phyloP scores from a whole-genome alignment of 495 filamentous ascomycete genomes.

The Rhypophila decipiens region DNA sequence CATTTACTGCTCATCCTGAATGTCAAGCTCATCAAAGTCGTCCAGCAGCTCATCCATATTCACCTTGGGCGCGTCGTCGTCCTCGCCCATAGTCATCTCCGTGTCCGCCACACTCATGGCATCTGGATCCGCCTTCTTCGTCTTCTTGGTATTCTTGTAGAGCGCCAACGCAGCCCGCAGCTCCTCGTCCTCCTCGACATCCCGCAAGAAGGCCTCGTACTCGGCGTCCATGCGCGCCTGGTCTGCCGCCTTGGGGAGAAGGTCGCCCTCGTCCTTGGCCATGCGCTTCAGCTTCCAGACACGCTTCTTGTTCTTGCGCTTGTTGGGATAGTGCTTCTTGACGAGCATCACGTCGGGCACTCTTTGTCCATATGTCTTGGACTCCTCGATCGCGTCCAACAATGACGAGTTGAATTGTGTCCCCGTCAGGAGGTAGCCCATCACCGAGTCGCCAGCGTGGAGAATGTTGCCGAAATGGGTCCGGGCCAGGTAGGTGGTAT shows the following conservation, averaged over 20 bases:
- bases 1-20: conserved; percentile 43
- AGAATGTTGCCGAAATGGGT: conserved; percentile 87
- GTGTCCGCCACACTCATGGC: conserved; percentile 57
- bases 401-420: conserved; percentile 85
- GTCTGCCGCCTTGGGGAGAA: conserved; percentile 72
- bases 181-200: conserved; percentile 93
- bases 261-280: conserved; percentile 76
- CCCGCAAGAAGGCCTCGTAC: conserved; percentile 93
- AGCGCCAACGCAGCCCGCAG: conserved; percentile 73
- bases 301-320: conserved; percentile 72
- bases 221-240: conserved; percentile 79
- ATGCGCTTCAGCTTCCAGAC: conserved; percentile 94
- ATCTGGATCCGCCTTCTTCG: conserved; percentile 32
- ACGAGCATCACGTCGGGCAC: conserved; percentile 92
- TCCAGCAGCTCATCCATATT: conserved; percentile 80
- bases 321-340: conserved; percentile 89
- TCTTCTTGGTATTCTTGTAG: conserved; percentile 60
- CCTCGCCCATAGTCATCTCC: conserved; percentile 61
- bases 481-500: conserved; percentile 75
- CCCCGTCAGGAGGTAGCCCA: conserved; percentile 84
- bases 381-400: conserved; percentile 71
- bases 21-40: conserved; percentile 77
- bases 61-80: conserved; percentile 68
- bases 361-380: conserved; percentile 58
- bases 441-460: conserved; percentile 81